phyloP scores from a whole-genome alignment of 371 early-diverging fungal genomes.

The Mortierella sp. region DNA sequence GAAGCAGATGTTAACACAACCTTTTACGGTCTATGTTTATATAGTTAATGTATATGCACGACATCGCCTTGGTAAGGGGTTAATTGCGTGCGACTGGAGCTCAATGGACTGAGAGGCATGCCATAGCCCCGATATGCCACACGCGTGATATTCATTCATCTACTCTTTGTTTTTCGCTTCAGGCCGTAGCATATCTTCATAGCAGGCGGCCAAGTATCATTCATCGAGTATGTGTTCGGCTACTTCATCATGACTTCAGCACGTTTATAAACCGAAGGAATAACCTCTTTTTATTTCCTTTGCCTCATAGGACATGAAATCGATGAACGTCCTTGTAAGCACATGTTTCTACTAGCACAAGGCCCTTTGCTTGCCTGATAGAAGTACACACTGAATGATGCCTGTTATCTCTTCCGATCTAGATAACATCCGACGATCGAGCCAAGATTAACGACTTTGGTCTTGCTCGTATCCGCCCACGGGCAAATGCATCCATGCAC shows the following conservation, averaged over 20 bases:
- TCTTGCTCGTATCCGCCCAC: conserved; percentile 78
- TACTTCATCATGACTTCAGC: no score
- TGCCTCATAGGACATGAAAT: conserved; percentile 76
- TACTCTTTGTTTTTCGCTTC: no score
- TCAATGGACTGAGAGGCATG: no score
- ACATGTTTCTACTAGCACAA: background rate
- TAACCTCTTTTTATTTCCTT: background rate
- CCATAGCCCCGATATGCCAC: no score
- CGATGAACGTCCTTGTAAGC: conserved; percentile 81
- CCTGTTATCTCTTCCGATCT: background rate
- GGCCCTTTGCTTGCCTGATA: conserved; percentile 11
- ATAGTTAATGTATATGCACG: conserved; percentile 82
- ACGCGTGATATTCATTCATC: no score
- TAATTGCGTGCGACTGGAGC: no score
- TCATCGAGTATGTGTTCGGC: conserved; percentile 53
- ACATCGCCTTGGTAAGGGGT: conserved; percentile 70
- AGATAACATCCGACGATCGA: conserved; percentile 72
- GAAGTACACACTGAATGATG: background rate
- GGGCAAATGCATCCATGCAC: conserved; percentile 73
- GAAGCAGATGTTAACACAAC: background rate
- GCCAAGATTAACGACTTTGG: conserved; percentile 89
- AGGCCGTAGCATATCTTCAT: conserved; percentile 47
- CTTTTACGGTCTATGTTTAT: background rate
- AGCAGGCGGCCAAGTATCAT: conserved; percentile 69
- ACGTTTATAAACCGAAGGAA: no score